phyloP scores from a whole-genome alignment of 345 rosid genomes.

The Eucalyptus curtisii region DNA sequence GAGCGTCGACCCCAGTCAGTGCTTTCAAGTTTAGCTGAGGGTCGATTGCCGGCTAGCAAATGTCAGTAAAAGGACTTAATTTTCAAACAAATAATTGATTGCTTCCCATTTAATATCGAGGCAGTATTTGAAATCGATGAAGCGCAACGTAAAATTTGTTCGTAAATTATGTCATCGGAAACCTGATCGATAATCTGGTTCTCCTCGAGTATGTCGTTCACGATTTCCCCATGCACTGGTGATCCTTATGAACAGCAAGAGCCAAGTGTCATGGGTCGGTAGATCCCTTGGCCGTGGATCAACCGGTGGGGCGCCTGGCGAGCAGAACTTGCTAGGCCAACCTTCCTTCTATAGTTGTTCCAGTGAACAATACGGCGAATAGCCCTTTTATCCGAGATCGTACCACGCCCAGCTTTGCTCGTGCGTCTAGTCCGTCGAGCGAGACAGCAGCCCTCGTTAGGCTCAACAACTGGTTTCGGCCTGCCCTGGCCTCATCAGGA shows the following conservation, averaged over 20 bases:
- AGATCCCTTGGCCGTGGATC: no score
- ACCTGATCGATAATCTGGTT: conserved; percentile 49
- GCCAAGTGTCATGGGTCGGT: no score
- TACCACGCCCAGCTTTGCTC: no score
- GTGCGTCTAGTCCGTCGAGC: no score
- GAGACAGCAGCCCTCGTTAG: no score
- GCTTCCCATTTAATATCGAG: neutral
- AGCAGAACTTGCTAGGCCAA: no score
- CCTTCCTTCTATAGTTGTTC: no score
- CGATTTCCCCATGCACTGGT: neutral
- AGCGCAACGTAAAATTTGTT: neutral
- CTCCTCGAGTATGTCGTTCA: conserved; percentile 27
- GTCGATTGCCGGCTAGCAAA: neutral
- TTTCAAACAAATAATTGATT: neutral
- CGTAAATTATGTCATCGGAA: conserved; percentile 31
- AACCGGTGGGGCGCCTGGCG: no score
- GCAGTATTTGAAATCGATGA: neutral
- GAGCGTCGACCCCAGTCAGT: conserved; percentile 45
- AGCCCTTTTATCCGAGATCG: no score
- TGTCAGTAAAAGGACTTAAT: neutral
- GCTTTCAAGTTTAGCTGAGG: conserved; percentile 51
- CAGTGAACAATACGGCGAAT: no score
- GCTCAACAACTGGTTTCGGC: no score
- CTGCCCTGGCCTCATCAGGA: no score
- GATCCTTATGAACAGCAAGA: neutral